These are phyloP conservation scores for Solanum tarijense DNA, from an alignment of 257 asterid species.

Conservation along the genomic window DNA sequence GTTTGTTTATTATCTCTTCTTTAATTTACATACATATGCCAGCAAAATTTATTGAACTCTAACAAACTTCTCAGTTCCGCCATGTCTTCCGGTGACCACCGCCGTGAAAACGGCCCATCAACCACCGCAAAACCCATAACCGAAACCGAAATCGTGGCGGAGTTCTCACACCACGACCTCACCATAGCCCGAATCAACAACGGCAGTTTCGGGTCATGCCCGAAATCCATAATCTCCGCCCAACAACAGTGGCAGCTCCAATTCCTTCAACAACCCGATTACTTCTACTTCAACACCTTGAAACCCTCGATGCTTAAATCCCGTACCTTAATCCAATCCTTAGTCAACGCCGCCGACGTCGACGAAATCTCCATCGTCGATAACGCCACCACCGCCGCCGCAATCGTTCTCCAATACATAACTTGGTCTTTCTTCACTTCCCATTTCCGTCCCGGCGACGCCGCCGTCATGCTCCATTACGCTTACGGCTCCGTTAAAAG, in stretches of 20 bases:
- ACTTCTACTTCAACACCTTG: conserved; percentile 53
- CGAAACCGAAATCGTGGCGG: conserved; percentile 35
- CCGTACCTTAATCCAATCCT: conserved; percentile 39
- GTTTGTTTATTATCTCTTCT: not conserved
- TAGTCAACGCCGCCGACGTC: conserved; percentile 65
- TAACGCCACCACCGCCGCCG: conserved; percentile 91
- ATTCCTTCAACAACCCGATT: conserved; percentile 73
- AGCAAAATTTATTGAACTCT: not conserved
- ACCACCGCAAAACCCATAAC: conserved; percentile 8
- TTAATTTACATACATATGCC: too few relatives aligned
- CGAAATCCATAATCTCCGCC: conserved; percentile 59
- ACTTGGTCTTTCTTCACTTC: conserved; percentile 52
- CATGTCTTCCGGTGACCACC: conserved; percentile 12
- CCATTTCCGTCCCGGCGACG: conserved; percentile 43
- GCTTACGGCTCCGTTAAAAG: conserved; percentile 85
- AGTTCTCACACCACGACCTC: conserved; percentile 77
- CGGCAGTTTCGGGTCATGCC: conserved; percentile 92
- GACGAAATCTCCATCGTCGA: conserved; percentile 80
- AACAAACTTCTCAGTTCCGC: not conserved
- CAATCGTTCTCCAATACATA: conserved; percentile 59
- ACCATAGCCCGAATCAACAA: conserved; percentile 66
- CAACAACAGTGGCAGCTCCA: conserved; percentile 64
- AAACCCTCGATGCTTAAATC: conserved; percentile 47
- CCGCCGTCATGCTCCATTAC: conserved; percentile 62
- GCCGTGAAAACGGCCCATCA: not conserved